A percentile compares a stretch with the other conserved stretches of the same genome.
Conservation (phyloP, 2,329 filamentous ascomycete genomes). For the Monosporascus sp. region DNA sequence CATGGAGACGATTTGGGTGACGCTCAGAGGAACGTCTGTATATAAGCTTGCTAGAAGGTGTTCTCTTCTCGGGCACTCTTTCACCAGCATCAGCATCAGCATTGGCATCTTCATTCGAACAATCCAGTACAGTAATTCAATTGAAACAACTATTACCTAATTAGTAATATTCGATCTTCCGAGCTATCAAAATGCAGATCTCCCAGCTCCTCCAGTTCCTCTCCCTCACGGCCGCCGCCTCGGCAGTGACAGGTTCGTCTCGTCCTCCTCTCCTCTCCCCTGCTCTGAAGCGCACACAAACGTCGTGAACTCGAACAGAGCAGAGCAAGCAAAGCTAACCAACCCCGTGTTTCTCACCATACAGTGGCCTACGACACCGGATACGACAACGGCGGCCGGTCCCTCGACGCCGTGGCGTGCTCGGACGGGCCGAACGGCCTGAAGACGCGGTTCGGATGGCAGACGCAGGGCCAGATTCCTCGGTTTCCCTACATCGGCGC, state of each 20-base stretch:
- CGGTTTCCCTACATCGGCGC: slow-evolving; percentile 53
- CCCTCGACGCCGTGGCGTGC: slow-evolving; percentile 56
- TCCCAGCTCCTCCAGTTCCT: slow-evolving; percentile 21
- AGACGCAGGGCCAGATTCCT: slow-evolving; percentile 45
- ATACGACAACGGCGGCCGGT: slow-evolving; percentile 58
- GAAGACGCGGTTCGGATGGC: slow-evolving; percentile 55
- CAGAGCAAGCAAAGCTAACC: slow-evolving; percentile 7
- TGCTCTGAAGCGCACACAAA: background rate
- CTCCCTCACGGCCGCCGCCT: slow-evolving; percentile 20
- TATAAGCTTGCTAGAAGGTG: background rate
- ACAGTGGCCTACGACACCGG: slow-evolving; percentile 65
- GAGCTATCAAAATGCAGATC: slow-evolving; percentile 23
- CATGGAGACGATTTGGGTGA: background rate
- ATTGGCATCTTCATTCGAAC: background rate
- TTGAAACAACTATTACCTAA: background rate
- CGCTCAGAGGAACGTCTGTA: background rate
- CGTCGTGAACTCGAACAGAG: background rate
- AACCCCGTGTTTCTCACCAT: slow-evolving; percentile 1
- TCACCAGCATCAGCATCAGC: background rate
- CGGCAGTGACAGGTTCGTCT: slow-evolving; percentile 20
- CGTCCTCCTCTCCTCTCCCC: background rate
- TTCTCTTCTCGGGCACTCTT: background rate
- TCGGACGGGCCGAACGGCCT: slow-evolving; percentile 65
- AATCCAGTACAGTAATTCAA: background rate
- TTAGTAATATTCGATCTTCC: background rate